Percentiles rank a stretch among this genome's conserved stretches.
phyloP scores from a whole-genome alignment of 1,139 yeast genomes.

The Hansenula anomala region DNA sequence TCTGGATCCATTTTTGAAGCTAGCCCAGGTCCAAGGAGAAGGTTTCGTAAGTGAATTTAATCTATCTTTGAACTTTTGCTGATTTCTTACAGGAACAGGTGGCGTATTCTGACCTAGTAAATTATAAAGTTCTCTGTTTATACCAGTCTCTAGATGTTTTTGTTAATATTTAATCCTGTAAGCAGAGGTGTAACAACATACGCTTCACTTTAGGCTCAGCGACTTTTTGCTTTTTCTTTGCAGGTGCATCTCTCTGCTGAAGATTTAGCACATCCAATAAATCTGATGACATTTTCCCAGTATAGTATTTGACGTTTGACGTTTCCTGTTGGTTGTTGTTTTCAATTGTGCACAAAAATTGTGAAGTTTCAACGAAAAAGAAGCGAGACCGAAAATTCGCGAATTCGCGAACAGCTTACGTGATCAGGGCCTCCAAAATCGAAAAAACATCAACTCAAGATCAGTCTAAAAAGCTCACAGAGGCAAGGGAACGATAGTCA shows the following conservation, averaged over 20 bases:
- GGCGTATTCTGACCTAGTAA: constrained; percentile 92
- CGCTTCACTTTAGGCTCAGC: constrained; percentile 15
- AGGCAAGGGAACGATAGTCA: too few relatives aligned
- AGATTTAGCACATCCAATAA: constrained; percentile 76
- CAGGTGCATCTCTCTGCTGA: constrained; percentile 31
- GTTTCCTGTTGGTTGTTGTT: background rate
- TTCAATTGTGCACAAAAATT: too few relatives aligned
- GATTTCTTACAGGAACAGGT: constrained; percentile 59
- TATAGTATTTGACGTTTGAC: background rate
- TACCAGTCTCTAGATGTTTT: too few relatives aligned
- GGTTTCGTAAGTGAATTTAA: constrained; percentile 58
- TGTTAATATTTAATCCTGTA: too few relatives aligned
- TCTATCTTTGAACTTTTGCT: constrained; percentile 59
- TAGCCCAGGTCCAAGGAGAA: constrained; percentile 75
- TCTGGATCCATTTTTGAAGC: constrained; percentile 54
- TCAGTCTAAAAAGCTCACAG: too few relatives aligned
- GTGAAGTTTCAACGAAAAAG: too few relatives aligned
- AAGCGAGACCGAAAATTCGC: too few relatives aligned
- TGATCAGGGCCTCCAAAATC: too few relatives aligned
- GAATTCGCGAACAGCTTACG: too few relatives aligned
- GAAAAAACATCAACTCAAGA: too few relatives aligned
- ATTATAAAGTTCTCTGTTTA: constrained; percentile 86
- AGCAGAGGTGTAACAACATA: too few relatives aligned
- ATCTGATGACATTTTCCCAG: constrained; percentile 45
- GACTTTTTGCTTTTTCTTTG: constrained; percentile 24